A percentile compares a stretch with the other conserved stretches of the same genome.
Conservation (phyloP, 164 flowering plant species). For the Cinnamomum micranthum region DNA sequence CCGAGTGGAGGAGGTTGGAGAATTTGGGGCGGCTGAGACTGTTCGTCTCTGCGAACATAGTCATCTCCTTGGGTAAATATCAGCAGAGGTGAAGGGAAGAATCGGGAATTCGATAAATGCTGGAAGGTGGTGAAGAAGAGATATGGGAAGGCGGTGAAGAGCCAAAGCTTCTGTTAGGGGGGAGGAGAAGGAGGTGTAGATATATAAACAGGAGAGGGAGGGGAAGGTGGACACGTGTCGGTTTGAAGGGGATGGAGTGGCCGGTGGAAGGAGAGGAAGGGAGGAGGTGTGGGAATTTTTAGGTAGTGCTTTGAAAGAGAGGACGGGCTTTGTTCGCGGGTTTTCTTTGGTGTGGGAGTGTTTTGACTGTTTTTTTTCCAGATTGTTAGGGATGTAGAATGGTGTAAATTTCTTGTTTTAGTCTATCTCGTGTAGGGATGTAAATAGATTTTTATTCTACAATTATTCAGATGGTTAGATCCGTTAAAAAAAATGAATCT, state of each 20-base stretch:
- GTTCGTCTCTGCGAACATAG: slow-evolving; percentile 1
- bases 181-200: not conserved
- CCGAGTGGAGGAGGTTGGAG: slow-evolving; percentile 25
- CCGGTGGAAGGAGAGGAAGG: not conserved
- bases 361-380: no score
- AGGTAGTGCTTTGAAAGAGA: not conserved
- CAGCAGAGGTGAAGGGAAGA: not conserved
- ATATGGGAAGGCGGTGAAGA: not conserved
- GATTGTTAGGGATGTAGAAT: no score
- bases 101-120: not conserved
- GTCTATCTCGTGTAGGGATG: no score
- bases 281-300: no score
- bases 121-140: not conserved
- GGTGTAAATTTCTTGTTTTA: no score
- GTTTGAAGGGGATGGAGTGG: not conserved
- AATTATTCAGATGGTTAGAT: no score
- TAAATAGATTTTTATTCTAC: no score
- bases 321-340: not conserved
- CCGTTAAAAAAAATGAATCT: no score
- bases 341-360: not conserved
- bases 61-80: not conserved
- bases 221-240: not conserved
- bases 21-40: not conserved
- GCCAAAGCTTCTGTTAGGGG: not conserved
- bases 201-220: not conserved